A percentile compares a stretch with the other conserved stretches of the same genome.
Evolutionary conservation across 164 flowering plant genomes (phyloP).

Genomic region (Stephania yunnanensis): DNA sequence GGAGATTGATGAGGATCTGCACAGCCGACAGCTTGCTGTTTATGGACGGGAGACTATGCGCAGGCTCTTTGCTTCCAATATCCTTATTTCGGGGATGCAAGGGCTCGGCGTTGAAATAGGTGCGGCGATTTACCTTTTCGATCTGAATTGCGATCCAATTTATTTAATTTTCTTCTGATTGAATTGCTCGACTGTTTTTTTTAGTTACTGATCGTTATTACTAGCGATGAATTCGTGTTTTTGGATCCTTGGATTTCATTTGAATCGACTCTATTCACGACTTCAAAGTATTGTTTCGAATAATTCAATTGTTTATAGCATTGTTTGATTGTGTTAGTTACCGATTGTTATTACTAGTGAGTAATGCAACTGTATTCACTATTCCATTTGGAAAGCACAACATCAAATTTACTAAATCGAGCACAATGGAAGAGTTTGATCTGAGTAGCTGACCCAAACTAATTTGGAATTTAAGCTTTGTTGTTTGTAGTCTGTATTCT

Average conservation of each 20-base stretch:
- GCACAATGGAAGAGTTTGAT: too few relatives aligned
- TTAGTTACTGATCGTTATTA: background rate
- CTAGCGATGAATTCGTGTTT: background rate
- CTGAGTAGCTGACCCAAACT: too few relatives aligned
- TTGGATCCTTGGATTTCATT: background rate
- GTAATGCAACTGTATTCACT: too few relatives aligned
- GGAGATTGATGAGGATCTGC: constrained; percentile 92
- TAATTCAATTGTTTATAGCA: background rate
- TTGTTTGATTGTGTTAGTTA: background rate
- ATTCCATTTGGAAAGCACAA: too few relatives aligned
- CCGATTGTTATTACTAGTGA: background rate
- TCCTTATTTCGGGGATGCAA: constrained; percentile 86
- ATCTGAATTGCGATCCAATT: background rate
- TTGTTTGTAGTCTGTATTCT: too few relatives aligned
- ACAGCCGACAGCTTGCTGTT: constrained; percentile 92
- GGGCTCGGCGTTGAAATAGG: constrained; percentile 98
- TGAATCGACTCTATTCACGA: background rate
- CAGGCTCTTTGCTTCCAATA: constrained; percentile 69
- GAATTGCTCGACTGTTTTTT: background rate
- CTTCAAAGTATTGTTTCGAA: background rate
- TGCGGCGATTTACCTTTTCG: constrained; percentile 17
- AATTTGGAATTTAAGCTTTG: too few relatives aligned
- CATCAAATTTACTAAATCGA: too few relatives aligned
- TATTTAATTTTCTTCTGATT: background rate
- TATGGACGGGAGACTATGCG: constrained; percentile 97